A percentile compares a stretch with the other conserved stretches of the same genome.
These are phyloP conservation scores for Prunus davidiana DNA, from an alignment of 306 rosid genomes.

Conservation along the genomic window DNA sequence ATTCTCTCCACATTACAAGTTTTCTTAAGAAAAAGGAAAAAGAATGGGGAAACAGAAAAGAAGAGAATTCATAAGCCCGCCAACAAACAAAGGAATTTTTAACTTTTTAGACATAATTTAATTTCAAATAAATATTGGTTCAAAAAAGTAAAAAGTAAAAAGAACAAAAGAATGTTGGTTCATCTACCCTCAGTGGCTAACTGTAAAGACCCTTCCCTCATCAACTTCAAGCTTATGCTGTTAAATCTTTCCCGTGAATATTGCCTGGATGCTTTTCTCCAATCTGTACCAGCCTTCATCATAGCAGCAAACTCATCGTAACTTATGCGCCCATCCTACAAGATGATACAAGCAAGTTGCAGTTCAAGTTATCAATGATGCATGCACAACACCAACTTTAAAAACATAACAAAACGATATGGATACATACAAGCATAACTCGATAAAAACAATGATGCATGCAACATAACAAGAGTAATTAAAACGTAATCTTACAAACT, in stretches of 20 bases:
- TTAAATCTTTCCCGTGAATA: constrained; percentile 61
- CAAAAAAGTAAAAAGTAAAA: not conserved
- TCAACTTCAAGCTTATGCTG: constrained; percentile 56
- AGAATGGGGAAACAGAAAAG: not conserved
- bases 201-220: constrained; percentile 54
- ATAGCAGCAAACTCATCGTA: constrained; percentile 79
- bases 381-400: not conserved
- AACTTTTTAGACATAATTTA: not conserved
- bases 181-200: constrained; percentile 43
- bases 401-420: too few species aligned
- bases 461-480: not conserved
- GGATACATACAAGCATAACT: not conserved
- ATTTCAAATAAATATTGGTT: constrained; percentile 1
- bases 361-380: not conserved
- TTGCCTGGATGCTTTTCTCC: constrained; percentile 86
- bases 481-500: not conserved
- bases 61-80: constrained; percentile 6
- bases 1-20: constrained; percentile 19
- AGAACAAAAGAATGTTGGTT: constrained; percentile 11
- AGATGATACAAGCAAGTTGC: not conserved
- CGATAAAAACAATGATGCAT: not conserved
- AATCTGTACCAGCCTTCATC: constrained; percentile 96
- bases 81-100: not conserved
- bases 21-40: constrained; percentile 5
- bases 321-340: constrained; percentile 87